Evolutionary conservation across 78 protist genomes (phyloP).

Genomic region (Polysphondylium violaceum): DNA sequence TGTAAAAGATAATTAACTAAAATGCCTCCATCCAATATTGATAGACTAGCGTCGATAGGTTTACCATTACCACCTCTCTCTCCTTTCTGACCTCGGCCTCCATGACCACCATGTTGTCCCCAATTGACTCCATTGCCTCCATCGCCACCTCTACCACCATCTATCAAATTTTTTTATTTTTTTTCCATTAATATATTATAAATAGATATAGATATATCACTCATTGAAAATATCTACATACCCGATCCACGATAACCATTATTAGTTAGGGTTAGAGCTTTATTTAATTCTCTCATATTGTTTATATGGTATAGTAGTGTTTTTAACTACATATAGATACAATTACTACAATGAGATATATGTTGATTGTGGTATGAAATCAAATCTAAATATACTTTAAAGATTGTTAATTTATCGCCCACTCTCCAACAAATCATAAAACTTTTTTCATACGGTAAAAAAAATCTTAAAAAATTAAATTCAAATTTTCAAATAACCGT

Average conservation of each 20-base stretch:
- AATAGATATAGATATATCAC: background rate
- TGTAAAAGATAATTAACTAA: background rate
- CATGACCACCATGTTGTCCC: conserved; percentile 15
- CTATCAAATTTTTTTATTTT: background rate
- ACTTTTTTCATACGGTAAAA: too few species aligned
- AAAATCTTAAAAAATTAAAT: too few species aligned
- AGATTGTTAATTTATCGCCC: too few species aligned
- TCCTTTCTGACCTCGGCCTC: conserved; percentile 8
- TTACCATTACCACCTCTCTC: conserved; percentile 28
- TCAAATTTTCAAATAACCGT: too few species aligned
- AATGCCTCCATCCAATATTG: background rate
- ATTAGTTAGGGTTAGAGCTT: background rate
- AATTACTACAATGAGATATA: too few species aligned
- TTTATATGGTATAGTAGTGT: background rate
- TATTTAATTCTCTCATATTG: background rate
- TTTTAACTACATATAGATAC: background rate
- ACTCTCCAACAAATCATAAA: too few species aligned
- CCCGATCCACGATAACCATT: conserved; percentile 10
- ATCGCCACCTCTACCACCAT: background rate
- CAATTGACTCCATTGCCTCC: conserved; percentile 40
- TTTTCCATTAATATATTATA: too few species aligned
- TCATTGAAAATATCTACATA: background rate
- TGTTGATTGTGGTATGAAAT: too few species aligned
- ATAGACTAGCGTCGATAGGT: background rate
- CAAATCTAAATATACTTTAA: too few species aligned